phyloP scores from a whole-genome alignment of 495 filamentous ascomycete species.

The Penicillium paxilli region DNA sequence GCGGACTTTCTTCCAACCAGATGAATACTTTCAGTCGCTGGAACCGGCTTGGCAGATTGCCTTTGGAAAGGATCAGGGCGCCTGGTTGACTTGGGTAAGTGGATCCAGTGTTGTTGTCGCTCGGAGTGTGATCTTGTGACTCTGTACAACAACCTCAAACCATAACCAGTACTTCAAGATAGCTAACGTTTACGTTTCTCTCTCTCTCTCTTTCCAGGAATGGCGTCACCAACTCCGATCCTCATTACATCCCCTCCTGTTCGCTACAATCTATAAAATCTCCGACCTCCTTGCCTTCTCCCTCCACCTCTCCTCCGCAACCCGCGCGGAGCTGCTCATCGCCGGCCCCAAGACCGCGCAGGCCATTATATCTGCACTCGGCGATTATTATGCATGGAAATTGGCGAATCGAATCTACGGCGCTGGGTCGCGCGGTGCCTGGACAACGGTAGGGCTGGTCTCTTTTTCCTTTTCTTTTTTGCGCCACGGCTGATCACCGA shows the following conservation, averaged over 20 bases:
- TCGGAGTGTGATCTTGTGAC: neutral
- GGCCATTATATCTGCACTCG: slow-evolving; percentile 71
- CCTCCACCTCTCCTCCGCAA: slow-evolving; percentile 46
- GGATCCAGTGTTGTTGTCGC: neutral
- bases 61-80: slow-evolving; percentile 74
- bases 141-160: neutral
- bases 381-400: slow-evolving; percentile 90
- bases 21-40: slow-evolving; percentile 95
- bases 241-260: slow-evolving; percentile 85
- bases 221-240: slow-evolving; percentile 90
- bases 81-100: slow-evolving; percentile 95
- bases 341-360: slow-evolving; percentile 74
- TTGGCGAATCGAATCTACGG: slow-evolving; percentile 76
- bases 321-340: slow-evolving; percentile 63
- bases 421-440: slow-evolving; percentile 58
- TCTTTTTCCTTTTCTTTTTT: too few relatives aligned
- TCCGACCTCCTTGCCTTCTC: slow-evolving; percentile 51
- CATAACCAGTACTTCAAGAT: too few relatives aligned
- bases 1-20: slow-evolving; percentile 98
- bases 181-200: neutral
- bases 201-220: slow-evolving; percentile 59
- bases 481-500: neutral
- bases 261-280: slow-evolving; percentile 73
- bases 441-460: slow-evolving; percentile 71
- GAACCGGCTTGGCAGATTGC: slow-evolving; percentile 93